Conservation (phyloP, 2,329 filamentous ascomycete genomes). For the Claviceps maximensis region DNA sequence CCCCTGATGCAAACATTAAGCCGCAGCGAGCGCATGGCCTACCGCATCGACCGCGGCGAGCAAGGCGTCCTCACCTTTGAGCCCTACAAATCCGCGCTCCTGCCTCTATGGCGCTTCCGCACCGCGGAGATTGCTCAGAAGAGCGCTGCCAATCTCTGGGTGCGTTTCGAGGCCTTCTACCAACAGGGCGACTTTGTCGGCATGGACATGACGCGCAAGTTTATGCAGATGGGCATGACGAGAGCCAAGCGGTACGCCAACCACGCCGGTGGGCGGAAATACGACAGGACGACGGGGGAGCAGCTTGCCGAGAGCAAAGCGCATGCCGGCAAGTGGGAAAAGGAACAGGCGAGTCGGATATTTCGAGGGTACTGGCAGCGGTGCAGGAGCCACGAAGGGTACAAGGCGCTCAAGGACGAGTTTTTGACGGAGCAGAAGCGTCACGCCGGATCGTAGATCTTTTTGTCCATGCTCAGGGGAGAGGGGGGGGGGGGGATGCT, state of each 20-base stretch:
- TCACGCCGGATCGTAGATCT: not conserved
- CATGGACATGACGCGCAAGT: constrained; percentile 1
- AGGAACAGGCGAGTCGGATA: not conserved
- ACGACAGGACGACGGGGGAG: not conserved
- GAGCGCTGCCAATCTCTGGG: not conserved
- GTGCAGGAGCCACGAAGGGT: not conserved
- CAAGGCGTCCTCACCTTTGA: constrained; percentile 1
- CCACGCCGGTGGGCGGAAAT: not conserved
- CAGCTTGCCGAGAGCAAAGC: not conserved
- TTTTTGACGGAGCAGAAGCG: not conserved
- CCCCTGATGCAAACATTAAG: not conserved
- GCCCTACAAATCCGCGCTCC: not conserved
- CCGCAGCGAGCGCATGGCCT: not conserved
- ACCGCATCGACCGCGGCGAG: not conserved
- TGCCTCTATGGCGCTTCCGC: not conserved
- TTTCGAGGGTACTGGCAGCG: not conserved
- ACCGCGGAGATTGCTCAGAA: not conserved
- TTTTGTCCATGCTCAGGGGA: too few species aligned
- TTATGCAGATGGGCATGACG: constrained; percentile 1
- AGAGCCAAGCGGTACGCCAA: not conserved
- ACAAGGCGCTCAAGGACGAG: not conserved
- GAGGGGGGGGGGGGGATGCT: too few species aligned
- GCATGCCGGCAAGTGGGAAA: not conserved
- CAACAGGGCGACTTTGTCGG: not conserved
- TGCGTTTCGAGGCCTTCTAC: not conserved